Evolutionary conservation across 306 rosid species (phyloP), one percentile per base, ranked within the genome.

Genomic region (Acacia confusa): DNA sequence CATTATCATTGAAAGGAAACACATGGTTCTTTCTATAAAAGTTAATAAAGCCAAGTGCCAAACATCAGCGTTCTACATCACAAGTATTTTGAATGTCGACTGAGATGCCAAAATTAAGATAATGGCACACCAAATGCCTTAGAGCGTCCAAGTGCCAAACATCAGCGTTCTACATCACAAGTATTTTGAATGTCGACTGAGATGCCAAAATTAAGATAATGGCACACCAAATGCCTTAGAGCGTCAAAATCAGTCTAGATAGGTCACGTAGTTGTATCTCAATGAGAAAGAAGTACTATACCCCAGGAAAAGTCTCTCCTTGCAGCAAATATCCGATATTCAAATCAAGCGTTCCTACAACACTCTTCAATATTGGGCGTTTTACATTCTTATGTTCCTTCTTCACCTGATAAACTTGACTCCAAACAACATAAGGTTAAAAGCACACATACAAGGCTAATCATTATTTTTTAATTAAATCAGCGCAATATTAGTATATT

Each of bases 291-390:
- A 45, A 16, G 55, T 60, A 40, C 10, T 24, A 36, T 87, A 93
- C 97, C 92, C 97, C 89, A 15, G 97, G 97, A 87, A 87, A 90
- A 48, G 85, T 89, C 87, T 91, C 97, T 82, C 93, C 94, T 15
- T 72, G 87, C 81, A 84, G 77, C 91, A 89, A 65, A 85, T 86
- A 84, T 60, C 85, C 85, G 68, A 84, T 79, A 88, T 82, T 85
- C 90, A 93, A 81, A 82, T 93, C 98, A 74, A 93, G 93, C 45
- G 97, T 93, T 82, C 93, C 97, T 44, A 91, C 91, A 0, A 90
- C 88, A 82, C 93, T 91, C 82, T 80, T 86, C 50, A 93, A 11
- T 68, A 89, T 79, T 1, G 87, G 38, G 24, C 84, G 82, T 82
- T 90, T 88, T 81, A 80, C 80, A 77, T 86, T 81, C 86, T 82